A percentile compares a stretch with the other conserved stretches of the same genome.
phyloP scores from a whole-genome alignment of 2,329 filamentous ascomycete genomes.

The Claviceps sp. region DNA sequence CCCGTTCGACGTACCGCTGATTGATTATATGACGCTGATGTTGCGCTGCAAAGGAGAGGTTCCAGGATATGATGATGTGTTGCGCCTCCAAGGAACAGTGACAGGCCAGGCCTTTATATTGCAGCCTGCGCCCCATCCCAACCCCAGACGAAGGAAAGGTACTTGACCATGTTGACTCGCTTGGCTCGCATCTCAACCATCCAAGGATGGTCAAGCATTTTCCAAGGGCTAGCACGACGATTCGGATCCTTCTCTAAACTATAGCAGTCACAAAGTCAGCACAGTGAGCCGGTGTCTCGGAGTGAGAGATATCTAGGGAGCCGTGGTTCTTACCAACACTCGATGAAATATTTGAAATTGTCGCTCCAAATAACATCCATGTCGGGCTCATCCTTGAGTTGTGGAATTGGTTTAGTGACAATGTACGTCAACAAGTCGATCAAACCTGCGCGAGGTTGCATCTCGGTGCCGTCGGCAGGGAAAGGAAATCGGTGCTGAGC shows the following conservation, averaged over 20 bases:
- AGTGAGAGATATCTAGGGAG: neutral
- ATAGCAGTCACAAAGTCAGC: conserved; percentile 11
- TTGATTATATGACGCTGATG: neutral
- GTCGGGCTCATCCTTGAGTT: conserved; percentile 86
- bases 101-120: neutral
- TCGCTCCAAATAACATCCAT: conserved; percentile 89
- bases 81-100: neutral
- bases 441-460: conserved; percentile 81
- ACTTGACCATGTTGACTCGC: conserved; percentile 94
- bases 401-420: conserved; percentile 87
- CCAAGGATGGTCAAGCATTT: conserved; percentile 98
- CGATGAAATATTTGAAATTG: conserved; percentile 98
- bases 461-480: conserved; percentile 89
- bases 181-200: conserved; percentile 93
- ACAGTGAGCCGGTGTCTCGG: neutral
- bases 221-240: conserved; percentile 86
- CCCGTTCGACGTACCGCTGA: neutral
- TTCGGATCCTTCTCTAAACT: conserved; percentile 89
- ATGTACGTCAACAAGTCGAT: conserved; percentile 97
- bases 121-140: conserved; percentile 54
- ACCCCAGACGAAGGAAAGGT: conserved; percentile 90
- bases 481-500: conserved; percentile 97
- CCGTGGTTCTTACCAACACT: conserved; percentile 77
- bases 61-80: neutral
- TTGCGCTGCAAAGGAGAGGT: neutral